Evolutionary conservation across 768 basidiomycete species (phyloP), one percentile per base, ranked within the genome.

Genomic region (Pleurotus djamor): DNA sequence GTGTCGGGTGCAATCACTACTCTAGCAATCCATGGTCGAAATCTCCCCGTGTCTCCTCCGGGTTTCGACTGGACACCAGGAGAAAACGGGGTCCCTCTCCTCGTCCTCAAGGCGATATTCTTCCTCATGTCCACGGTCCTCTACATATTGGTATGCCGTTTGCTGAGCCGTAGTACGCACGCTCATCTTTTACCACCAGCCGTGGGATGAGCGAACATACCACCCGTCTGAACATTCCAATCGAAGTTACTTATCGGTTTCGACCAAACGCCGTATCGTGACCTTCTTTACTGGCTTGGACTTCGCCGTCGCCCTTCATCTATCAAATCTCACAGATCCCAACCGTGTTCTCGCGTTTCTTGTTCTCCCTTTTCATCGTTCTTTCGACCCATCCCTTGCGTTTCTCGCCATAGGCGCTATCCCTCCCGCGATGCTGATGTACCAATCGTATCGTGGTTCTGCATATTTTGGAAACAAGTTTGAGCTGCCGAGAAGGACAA

Each of bases 321-420:
- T 88, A 28, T 83, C 83, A 32, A 80, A 81, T 60, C 75, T 87
- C 52, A 78, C 74, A 54, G 79, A 84, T 59, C 71, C 80, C 9
- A 63, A 66, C 13, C 77, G 79, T 49, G 81, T 87, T 38, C 64
- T 84, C 32, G 74, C 76, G 1, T 87, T 86, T 69, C 74, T 86
- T 16, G 64, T 80, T 34, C 74, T 84, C 21, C 83, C 83, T 5
- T 71, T 77, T 48, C 76, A 78, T 59, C 61, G 63, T 12, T 76
- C 78, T 21, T 87, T 85, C 67, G 84, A 88, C 61, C 79, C 82
- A 3, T 83, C 85, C 0, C 75, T 88, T 45, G 74, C 72, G 17
- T 83, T 79, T 63, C 73, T 86, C 38, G 83, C 85, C 7, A 66
- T 72, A 3, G 81, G 83, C 36, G 83, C 81, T 1, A 63, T 86